These are phyloP conservation scores for Candida alai DNA, from an alignment of 805 yeast genomes.

Conservation along the genomic window DNA sequence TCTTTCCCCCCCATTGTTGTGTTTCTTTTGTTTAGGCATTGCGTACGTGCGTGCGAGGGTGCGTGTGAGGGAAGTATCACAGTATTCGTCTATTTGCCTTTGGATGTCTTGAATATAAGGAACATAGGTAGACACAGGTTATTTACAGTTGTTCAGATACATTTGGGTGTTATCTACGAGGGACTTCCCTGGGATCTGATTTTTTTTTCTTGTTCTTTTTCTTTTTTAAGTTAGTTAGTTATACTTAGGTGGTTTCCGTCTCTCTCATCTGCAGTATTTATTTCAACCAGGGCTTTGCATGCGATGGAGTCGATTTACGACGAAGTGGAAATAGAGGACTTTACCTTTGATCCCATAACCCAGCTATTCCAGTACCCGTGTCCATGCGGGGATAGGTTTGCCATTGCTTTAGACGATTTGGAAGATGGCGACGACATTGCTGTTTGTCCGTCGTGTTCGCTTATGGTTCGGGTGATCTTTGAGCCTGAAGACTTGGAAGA, in stretches of 20 bases:
- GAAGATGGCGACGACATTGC: constrained; percentile 91
- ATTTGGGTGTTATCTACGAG: not conserved
- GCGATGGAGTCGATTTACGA: constrained; percentile 71
- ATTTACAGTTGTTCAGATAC: not conserved
- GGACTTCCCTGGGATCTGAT: too few relatives aligned
- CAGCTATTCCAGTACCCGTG: constrained; percentile 91
- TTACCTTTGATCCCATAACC: constrained; percentile 80
- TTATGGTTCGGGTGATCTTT: constrained; percentile 88
- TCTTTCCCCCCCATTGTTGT: not conserved
- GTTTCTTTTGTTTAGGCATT: too few relatives aligned
- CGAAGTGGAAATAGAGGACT: constrained; percentile 95
- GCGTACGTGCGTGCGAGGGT: too few relatives aligned
- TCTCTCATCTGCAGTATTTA: too few relatives aligned
- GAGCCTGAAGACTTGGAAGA: constrained; percentile 59
- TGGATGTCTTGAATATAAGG: too few relatives aligned
- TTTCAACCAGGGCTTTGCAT: too few relatives aligned
- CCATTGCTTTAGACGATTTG: constrained; percentile 79
- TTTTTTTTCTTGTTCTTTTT: too few relatives aligned
- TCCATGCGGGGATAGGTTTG: constrained; percentile 96
- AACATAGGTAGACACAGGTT: not conserved
- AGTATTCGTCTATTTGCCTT: too few relatives aligned
- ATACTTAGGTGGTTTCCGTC: too few relatives aligned
- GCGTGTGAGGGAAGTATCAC: too few relatives aligned
- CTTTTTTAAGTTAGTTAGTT: too few relatives aligned
- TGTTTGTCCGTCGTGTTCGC: constrained; percentile 92